Conservation (phyloP, 345 rosid genomes). For the Brassica napus region DNA sequence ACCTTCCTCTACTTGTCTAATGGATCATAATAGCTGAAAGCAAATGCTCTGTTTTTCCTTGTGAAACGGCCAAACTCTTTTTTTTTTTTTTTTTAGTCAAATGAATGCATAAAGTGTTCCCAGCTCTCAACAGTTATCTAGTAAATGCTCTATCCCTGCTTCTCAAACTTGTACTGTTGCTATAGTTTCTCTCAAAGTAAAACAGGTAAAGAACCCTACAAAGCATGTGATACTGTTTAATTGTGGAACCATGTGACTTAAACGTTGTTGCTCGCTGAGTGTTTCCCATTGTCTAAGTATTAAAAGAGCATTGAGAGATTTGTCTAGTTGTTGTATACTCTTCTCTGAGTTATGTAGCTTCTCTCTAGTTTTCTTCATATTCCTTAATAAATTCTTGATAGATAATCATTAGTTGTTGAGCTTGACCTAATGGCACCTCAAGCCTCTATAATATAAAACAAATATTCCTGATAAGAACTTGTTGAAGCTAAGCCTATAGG, state of each 20-base stretch:
- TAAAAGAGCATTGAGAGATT: constrained; percentile 8
- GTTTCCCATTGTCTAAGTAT: not conserved
- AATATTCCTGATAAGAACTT: constrained; percentile 14
- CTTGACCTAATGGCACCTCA: constrained; percentile 28
- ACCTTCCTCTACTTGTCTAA: constrained; percentile 44
- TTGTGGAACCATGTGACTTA: constrained; percentile 10
- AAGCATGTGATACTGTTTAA: constrained; percentile 7
- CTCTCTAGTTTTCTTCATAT: not conserved
- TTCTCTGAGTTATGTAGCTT: constrained; percentile 6
- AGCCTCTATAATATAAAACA: constrained; percentile 25
- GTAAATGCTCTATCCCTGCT: not conserved
- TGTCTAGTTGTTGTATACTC: constrained; percentile 10
- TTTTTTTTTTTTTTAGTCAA: constrained; percentile 4
- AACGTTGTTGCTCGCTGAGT: constrained; percentile 20
- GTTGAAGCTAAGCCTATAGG: constrained; percentile 28
- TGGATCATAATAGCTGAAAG: constrained; percentile 48
- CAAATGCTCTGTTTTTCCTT: constrained; percentile 36
- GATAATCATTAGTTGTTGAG: constrained; percentile 40
- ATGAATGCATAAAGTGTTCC: constrained; percentile 29
- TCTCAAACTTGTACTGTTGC: not conserved
- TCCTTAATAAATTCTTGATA: constrained; percentile 23
- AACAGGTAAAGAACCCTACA: constrained; percentile 21
- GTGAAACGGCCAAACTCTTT: constrained; percentile 35
- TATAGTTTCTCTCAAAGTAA: not conserved
- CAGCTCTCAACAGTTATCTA: not conserved